Evolutionary conservation across 768 basidiomycete species (phyloP).

Genomic region (Tylopilus plumbeoviolaceoides): DNA sequence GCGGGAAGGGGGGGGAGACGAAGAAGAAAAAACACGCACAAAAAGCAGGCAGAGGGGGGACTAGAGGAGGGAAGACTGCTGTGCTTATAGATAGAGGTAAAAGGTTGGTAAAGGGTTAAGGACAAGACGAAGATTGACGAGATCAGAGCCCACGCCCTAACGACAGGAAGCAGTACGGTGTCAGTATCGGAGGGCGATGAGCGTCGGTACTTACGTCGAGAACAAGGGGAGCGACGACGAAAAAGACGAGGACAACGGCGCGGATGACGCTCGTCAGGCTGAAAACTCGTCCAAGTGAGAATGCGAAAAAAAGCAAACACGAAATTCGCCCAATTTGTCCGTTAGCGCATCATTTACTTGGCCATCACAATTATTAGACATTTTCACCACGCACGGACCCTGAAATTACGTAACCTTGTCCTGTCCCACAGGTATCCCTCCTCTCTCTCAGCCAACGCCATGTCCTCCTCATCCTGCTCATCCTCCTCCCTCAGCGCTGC

Average conservation of each 20-base stretch:
- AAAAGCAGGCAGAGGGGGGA: constrained; percentile 30
- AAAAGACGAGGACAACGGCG: constrained; percentile 13
- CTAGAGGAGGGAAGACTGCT: constrained; percentile 30
- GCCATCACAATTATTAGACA: constrained; percentile 7
- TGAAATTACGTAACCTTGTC: constrained; percentile 5
- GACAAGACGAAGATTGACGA: constrained; percentile 33
- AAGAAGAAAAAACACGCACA: constrained; percentile 39
- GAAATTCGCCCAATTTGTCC: constrained; percentile 14
- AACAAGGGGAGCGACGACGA: constrained; percentile 13
- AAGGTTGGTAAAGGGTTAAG: constrained; percentile 32
- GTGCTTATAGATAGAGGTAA: constrained; percentile 39
- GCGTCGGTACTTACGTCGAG: constrained; percentile 22
- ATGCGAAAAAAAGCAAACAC: constrained; percentile 18
- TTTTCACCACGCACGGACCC: constrained; percentile 32
- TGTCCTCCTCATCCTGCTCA: constrained; percentile 26
- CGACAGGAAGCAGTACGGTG: background rate
- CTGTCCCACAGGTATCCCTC: constrained; percentile 35
- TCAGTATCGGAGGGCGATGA: constrained; percentile 6
- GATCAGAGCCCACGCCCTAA: constrained; percentile 29
- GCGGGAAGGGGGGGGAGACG: constrained; percentile 8
- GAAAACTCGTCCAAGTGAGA: constrained; percentile 21
- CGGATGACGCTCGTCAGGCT: constrained; percentile 18
- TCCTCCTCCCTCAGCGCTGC: constrained; percentile 47
- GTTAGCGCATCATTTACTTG: constrained; percentile 9
- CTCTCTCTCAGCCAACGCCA: constrained; percentile 24